phyloP scores from a whole-genome alignment of 2,329 filamentous ascomycete genomes.

The Dactylellina cionopaga region DNA sequence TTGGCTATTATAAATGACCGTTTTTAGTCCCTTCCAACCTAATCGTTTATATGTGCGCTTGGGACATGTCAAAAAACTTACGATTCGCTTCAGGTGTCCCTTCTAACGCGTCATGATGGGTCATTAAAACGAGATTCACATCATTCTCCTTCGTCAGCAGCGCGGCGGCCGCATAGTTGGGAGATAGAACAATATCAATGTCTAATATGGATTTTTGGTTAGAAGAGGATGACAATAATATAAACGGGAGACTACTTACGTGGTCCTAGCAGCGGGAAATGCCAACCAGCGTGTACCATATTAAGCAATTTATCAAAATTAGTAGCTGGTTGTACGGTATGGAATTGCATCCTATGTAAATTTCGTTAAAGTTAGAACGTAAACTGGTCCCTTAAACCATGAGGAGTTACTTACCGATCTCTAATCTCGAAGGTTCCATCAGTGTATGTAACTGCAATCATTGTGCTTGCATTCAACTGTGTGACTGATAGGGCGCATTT shows the following conservation, averaged over 20 bases:
- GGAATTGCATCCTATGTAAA: constrained; percentile 51
- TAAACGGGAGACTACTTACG: constrained; percentile 19
- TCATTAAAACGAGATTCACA: constrained; percentile 61
- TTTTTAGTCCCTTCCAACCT: background rate
- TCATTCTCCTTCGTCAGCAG: constrained; percentile 62
- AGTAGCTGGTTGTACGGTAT: constrained; percentile 28
- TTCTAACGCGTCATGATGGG: constrained; percentile 59
- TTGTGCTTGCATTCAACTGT: constrained; percentile 74
- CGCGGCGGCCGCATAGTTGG: constrained; percentile 64
- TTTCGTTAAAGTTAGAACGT: background rate
- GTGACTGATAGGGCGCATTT: constrained; percentile 77
- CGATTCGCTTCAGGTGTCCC: constrained; percentile 56
- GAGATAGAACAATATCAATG: constrained; percentile 63
- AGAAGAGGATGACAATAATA: too few relatives aligned
- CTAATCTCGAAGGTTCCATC: constrained; percentile 68
- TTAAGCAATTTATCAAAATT: constrained; percentile 54
- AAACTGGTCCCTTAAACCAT: background rate
- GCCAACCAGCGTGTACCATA: constrained; percentile 57
- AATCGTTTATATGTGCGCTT: background rate
- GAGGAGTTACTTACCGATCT: constrained; percentile 35
- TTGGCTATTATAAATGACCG: constrained; percentile 54
- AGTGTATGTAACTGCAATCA: constrained; percentile 72
- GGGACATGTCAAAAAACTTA: background rate
- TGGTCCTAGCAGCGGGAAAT: constrained; percentile 53
- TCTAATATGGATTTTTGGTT: constrained; percentile 35